phyloP scores from a whole-genome alignment of 805 yeast species.

The Jamesozyma lodderae region DNA sequence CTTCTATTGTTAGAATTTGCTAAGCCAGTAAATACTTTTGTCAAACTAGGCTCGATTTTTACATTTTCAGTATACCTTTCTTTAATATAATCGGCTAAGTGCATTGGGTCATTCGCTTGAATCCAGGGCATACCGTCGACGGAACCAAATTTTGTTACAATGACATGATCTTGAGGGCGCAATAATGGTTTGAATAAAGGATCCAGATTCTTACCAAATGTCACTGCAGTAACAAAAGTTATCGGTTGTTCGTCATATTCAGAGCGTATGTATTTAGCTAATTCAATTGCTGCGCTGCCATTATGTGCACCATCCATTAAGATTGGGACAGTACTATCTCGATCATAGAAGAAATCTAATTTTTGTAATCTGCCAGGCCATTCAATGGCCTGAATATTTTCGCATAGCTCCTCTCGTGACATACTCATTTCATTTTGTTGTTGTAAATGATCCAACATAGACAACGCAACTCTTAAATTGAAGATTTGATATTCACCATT shows the following conservation, averaged over 20 bases:
- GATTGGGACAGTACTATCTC: conserved; percentile 17
- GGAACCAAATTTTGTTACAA: conserved; percentile 52
- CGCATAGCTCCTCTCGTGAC: conserved; percentile 29
- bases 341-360: conserved; percentile 24
- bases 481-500: conserved; percentile 64
- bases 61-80: conserved; percentile 28
- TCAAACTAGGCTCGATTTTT: conserved; percentile 17
- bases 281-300: conserved; percentile 69
- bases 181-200: conserved; percentile 45
- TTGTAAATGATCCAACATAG: conserved; percentile 37
- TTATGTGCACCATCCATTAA: conserved; percentile 93
- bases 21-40: conserved; percentile 5
- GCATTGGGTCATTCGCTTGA: conserved; percentile 33
- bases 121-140: conserved; percentile 97
- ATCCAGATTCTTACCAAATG: conserved; percentile 57
- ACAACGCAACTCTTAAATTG: conserved; percentile 61
- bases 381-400: conserved; percentile 45
- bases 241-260: conserved; percentile 18
- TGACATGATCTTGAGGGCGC: conserved; percentile 43
- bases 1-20: conserved; percentile 3
- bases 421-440: conserved; percentile 23
- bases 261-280: conserved; percentile 44
- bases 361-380: conserved; percentile 90
- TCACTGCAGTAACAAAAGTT: conserved; percentile 62
- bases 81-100: conserved; percentile 15